Evolutionary conservation across 2,329 filamentous ascomycete genomes (phyloP).

Genomic region (Penicillium sp.): DNA sequence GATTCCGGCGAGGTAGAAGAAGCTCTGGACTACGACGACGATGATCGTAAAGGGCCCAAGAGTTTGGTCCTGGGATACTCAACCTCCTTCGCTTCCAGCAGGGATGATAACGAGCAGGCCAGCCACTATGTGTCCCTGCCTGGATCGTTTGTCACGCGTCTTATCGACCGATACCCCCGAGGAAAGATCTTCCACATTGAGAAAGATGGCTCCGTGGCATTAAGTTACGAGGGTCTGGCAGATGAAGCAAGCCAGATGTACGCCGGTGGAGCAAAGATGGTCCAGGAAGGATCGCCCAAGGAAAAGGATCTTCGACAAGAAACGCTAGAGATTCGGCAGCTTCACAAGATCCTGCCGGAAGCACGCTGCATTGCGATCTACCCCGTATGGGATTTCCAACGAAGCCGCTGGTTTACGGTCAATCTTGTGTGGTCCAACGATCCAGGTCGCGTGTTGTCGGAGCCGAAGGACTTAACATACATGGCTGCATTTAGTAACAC

Average conservation of each 20-base stretch:
- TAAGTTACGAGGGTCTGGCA: constrained; percentile 24
- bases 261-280: background rate
- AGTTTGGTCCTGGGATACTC: constrained; percentile 23
- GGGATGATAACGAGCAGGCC: constrained; percentile 3
- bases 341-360: constrained; percentile 24
- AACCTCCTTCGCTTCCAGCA: constrained; percentile 14
- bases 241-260: constrained; percentile 15
- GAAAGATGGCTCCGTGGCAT: constrained; percentile 22
- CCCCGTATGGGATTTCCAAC: constrained; percentile 37
- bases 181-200: constrained; percentile 29
- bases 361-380: constrained; percentile 34
- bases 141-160: constrained; percentile 18
- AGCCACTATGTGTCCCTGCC: constrained; percentile 20
- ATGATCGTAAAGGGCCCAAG: constrained; percentile 12
- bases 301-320: constrained; percentile 16
- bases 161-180: constrained; percentile 23
- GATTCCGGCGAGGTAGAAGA: background rate
- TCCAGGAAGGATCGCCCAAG: constrained; percentile 7
- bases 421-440: constrained; percentile 32
- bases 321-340: constrained; percentile 17
- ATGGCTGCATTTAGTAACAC: constrained; percentile 36
- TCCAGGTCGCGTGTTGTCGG: constrained; percentile 28
- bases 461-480: constrained; percentile 33
- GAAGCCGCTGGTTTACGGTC: constrained; percentile 33
- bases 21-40: background rate